phyloP scores from a whole-genome alignment of 345 rosid species.

The Acer campestre region DNA sequence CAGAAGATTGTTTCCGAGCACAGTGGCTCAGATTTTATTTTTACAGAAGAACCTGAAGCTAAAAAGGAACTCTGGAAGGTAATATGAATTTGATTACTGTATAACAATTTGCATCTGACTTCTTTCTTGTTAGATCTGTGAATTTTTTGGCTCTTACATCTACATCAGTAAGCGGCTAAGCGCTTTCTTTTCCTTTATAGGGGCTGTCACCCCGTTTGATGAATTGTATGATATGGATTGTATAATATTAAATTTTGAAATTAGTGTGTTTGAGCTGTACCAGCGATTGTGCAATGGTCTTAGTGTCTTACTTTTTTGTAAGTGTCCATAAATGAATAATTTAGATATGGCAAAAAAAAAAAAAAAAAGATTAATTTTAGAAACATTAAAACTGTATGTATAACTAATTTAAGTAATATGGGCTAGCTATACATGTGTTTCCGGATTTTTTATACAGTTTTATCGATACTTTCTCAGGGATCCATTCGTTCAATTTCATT shows the following conservation, averaged over 20 bases:
- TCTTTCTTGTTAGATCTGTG: background rate
- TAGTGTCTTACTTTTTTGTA: background rate
- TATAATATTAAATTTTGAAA: conserved; percentile 1
- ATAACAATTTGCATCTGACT: background rate
- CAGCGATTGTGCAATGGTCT: background rate
- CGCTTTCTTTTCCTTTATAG: background rate
- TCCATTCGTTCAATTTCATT: background rate
- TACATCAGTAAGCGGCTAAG: background rate
- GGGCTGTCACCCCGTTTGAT: background rate
- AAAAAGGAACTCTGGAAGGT: conserved; percentile 96
- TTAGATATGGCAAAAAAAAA: too few species aligned
- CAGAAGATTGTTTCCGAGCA: conserved; percentile 83
- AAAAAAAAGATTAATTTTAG: too few species aligned
- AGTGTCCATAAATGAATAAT: background rate
- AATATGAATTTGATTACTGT: conserved; percentile 21
- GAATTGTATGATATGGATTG: background rate
- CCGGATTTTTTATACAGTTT: background rate
- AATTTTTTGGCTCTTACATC: background rate
- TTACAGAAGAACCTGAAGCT: conserved; percentile 81
- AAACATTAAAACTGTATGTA: background rate
- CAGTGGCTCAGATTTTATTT: conserved; percentile 83
- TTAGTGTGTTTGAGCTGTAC: background rate
- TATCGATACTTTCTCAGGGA: background rate
- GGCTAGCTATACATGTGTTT: background rate
- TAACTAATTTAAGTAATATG: background rate